These are phyloP conservation scores for Wickerhamiella qilinensis DNA, from an alignment of 805 yeast species.

Conservation along the genomic window DNA sequence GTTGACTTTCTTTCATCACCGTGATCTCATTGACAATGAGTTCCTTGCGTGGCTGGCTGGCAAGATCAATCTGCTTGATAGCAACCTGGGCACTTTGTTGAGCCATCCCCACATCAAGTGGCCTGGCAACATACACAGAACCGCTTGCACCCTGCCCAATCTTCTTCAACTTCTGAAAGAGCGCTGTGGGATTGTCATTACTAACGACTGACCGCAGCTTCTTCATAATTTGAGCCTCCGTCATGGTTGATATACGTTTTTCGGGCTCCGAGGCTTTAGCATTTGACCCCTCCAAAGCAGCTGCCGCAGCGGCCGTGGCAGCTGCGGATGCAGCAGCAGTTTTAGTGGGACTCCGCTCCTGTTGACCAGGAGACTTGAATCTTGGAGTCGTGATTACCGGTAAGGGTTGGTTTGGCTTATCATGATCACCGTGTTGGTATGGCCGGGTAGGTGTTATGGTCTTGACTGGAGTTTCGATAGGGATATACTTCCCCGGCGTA, in stretches of 20 bases:
- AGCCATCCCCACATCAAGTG: slow-evolving; percentile 23
- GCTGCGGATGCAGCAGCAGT: slow-evolving; percentile 27
- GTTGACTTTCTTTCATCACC: slow-evolving; percentile 87
- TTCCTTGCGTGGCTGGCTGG: slow-evolving; percentile 90
- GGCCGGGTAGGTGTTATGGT: neutral
- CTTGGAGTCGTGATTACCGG: neutral
- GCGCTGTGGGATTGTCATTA: slow-evolving; percentile 68
- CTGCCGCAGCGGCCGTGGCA: slow-evolving; percentile 20
- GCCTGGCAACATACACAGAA: slow-evolving; percentile 80
- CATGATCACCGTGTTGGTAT: neutral
- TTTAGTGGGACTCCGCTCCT: neutral
- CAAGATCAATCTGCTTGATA: slow-evolving; percentile 89
- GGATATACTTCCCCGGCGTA: neutral
- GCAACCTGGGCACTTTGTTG: slow-evolving; percentile 40
- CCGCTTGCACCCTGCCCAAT: slow-evolving; percentile 99
- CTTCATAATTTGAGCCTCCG: slow-evolving; percentile 76
- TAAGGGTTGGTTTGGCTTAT: too few species aligned
- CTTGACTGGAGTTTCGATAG: neutral
- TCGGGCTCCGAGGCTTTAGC: slow-evolving; percentile 45
- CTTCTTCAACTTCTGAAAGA: slow-evolving; percentile 38
- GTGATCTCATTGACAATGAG: slow-evolving; percentile 85
- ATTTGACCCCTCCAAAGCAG: slow-evolving; percentile 13
- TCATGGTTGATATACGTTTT: slow-evolving; percentile 43
- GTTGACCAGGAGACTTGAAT: neutral
- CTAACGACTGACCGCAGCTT: slow-evolving; percentile 71